Evolutionary conservation across 1,284 basidiomycete genomes (phyloP), one percentile per base, ranked within the genome.

Genomic region (Lentinus polychrous): DNA sequence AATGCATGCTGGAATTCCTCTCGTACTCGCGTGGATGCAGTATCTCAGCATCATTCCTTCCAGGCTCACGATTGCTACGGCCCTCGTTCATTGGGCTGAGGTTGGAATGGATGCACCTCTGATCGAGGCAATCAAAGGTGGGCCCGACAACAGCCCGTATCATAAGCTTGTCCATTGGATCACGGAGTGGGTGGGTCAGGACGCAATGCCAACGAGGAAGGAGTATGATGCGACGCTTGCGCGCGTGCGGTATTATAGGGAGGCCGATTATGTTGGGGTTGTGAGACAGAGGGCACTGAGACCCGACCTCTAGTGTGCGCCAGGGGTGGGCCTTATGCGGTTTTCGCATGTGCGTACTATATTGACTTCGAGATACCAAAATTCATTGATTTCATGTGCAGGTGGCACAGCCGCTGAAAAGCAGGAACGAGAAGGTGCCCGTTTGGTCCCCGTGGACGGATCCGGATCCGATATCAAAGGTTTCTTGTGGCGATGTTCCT

Each of bases 1-100:
- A 1, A 71, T 70, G 0, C 68, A 75, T 2, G 61, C 66, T 0
- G 81, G 87, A 59, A 82, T 93, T 32, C 81, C 89, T 0, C 69
- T 77, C n/a, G 72, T 74, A 2, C 67, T 94, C 1, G 81, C 78
- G 4, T 93, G 90, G 87, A 91, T 91, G 88, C 74, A 76, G 2
- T 69, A 68, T 17, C 58, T 90, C 12, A 63, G 65, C 0, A 66
- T 92, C 11, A 36, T 43, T 20, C 89, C 89, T 0, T 67, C 67
- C 5, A 63, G 60, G 20, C 63, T 70, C 39, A 86, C 84, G 5
- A 63, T 93, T 10, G 75, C 79, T 0, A 61, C 79, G 0, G 81
- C 83, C 18, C 61, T 94, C 46, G 77, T 83, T 44, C 76, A 83
- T 52, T 86, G 87, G 73, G 75, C 72, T 15, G 87, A 93, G 58